These are phyloP conservation scores for Phylloporus rhodoxanthus DNA, from an alignment of 768 basidiomycete species.

Conservation along the genomic window DNA sequence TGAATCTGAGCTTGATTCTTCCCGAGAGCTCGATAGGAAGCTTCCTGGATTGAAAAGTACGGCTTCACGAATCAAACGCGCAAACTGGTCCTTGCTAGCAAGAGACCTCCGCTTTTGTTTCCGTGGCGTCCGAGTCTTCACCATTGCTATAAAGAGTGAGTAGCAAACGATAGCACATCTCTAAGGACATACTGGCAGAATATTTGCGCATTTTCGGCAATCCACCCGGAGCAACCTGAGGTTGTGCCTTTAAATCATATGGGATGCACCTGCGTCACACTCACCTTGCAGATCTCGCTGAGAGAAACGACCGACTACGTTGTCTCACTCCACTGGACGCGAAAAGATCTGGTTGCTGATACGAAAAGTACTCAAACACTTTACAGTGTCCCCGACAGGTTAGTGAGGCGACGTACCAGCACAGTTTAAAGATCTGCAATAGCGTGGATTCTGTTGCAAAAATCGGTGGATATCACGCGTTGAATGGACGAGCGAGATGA, in stretches of 20 bases:
- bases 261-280: background rate
- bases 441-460: background rate
- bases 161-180: background rate
- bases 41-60: conserved; percentile 1
- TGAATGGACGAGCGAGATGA: background rate
- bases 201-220: background rate
- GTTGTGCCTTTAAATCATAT: background rate
- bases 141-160: conserved; percentile 9
- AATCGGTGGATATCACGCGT: background rate
- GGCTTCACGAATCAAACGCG: conserved; percentile 21
- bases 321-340: conserved; percentile 22
- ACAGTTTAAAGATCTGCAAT: background rate
- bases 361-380: background rate
- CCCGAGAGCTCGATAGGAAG: conserved; percentile 1
- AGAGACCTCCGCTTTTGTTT: conserved; percentile 23
- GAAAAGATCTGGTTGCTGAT: background rate
- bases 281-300: conserved; percentile 3
- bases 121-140: conserved; percentile 15
- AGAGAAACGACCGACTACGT: background rate
- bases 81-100: conserved; percentile 19
- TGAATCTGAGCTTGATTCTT: conserved; percentile 4
- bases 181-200: conserved; percentile 3
- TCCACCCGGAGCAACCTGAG: background rate
- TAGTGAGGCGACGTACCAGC: background rate
- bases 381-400: background rate